Evolutionary conservation across 208 protist genomes (phyloP).

Genomic region (Histomonas meleagridis): DNA sequence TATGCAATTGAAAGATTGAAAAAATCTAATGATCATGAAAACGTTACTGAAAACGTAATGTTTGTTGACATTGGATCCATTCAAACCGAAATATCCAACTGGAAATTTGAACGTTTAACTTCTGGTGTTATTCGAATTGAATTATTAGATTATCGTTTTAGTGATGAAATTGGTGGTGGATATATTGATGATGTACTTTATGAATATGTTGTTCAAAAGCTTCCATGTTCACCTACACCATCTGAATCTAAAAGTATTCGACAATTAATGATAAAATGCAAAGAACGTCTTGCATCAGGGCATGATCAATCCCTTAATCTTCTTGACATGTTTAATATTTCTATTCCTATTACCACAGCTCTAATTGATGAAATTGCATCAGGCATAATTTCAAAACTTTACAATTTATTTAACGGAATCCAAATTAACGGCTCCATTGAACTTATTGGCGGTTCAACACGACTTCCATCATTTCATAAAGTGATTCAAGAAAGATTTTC

Average conservation of each 20-base stretch:
- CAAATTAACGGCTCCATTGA: neutral
- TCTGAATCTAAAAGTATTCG: neutral
- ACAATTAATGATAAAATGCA: neutral
- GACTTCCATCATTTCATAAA: neutral
- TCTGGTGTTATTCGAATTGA: neutral
- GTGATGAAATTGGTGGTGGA: neutral
- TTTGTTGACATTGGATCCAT: conserved; percentile 26
- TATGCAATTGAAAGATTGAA: neutral
- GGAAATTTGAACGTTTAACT: neutral
- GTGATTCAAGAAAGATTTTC: neutral
- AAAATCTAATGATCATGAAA: neutral
- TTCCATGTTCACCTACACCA: neutral
- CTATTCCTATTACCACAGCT: neutral
- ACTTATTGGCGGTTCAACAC: neutral
- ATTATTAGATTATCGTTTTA: neutral
- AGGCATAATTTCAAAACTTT: neutral
- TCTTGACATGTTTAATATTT: neutral
- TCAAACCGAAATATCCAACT: neutral
- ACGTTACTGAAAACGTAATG: neutral
- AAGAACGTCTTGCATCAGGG: neutral
- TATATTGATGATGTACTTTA: neutral
- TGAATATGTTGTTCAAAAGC: neutral
- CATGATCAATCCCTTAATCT: neutral
- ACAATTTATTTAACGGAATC: neutral
- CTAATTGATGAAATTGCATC: neutral